phyloP scores from a whole-genome alignment of 495 filamentous ascomycete species.

The Penicillium cosmopolitanum region DNA sequence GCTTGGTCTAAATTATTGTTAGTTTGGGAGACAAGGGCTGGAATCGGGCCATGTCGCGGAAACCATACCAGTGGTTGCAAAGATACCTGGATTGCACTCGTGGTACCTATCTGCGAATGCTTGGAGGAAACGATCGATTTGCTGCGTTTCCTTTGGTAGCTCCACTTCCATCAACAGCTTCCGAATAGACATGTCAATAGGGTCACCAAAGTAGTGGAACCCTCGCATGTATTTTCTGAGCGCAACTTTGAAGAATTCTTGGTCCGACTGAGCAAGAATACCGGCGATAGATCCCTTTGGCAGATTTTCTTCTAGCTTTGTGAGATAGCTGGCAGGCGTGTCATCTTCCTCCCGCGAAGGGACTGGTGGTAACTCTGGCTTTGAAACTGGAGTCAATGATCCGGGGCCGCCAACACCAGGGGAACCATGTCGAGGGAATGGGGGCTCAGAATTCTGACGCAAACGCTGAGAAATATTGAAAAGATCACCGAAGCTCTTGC shows the following conservation, averaged over 20 bases:
- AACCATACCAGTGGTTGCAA: constrained; percentile 68
- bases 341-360: constrained; percentile 87
- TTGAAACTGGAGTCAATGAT: constrained; percentile 68
- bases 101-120: constrained; percentile 96
- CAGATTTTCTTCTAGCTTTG: constrained; percentile 76
- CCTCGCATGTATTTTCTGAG: constrained; percentile 92
- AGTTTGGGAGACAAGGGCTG: not conserved
- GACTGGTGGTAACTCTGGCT: constrained; percentile 66
- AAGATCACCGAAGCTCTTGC: constrained; percentile 88
- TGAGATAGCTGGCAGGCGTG: constrained; percentile 85
- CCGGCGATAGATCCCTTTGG: constrained; percentile 79
- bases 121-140: constrained; percentile 93
- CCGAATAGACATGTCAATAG: constrained; percentile 95
- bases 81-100: constrained; percentile 98
- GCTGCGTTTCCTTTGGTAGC: constrained; percentile 94
- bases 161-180: constrained; percentile 97
- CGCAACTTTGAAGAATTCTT: constrained; percentile 80
- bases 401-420: constrained; percentile 43
- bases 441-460: constrained; percentile 74
- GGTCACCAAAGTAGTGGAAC: constrained; percentile 93
- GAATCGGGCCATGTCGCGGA: not conserved
- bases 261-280: constrained; percentile 77
- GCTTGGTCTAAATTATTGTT: constrained; percentile 67
- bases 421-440: constrained; percentile 63
- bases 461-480: constrained; percentile 74